These are phyloP conservation scores for Populus hybrid DNA, from an alignment of 441 rosid genomes.

Conservation along the genomic window DNA sequence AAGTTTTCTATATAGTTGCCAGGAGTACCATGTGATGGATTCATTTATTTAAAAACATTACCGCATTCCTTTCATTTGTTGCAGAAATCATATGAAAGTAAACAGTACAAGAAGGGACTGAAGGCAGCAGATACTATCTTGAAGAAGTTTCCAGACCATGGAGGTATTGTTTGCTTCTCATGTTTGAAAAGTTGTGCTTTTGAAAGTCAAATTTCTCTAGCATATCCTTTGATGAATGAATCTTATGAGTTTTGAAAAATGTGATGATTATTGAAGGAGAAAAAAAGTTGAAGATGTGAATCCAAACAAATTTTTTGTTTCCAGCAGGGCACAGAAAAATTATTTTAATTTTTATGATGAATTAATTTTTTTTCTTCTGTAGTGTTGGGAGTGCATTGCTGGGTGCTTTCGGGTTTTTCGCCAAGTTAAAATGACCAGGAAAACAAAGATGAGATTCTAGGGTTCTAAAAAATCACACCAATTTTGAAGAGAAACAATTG, in stretches of 20 bases:
- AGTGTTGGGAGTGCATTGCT: background rate
- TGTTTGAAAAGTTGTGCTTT: background rate
- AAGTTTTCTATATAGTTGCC: background rate
- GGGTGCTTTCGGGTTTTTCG: background rate
- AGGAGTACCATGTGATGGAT: background rate
- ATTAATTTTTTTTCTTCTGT: background rate
- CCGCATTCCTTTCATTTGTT: slow-evolving; percentile 14
- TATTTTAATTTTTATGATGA: background rate
- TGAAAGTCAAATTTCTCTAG: background rate
- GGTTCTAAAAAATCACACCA: background rate
- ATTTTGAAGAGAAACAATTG: background rate
- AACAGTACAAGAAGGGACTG: slow-evolving; percentile 97
- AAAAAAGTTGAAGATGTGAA: background rate
- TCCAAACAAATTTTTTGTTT: background rate
- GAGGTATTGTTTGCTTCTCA: slow-evolving; percentile 54
- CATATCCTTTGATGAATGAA: background rate
- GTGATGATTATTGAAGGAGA: background rate
- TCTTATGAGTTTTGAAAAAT: background rate
- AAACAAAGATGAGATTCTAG: background rate
- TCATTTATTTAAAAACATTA: background rate
- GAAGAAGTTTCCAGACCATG: slow-evolving; percentile 99
- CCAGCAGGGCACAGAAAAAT: background rate
- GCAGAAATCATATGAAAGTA: slow-evolving; percentile 99
- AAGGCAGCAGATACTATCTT: slow-evolving; percentile 97
- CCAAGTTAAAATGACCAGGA: background rate